Conservation (phyloP, 352 stramenopile genomes). For the Aphanomyces euteiches region DNA sequence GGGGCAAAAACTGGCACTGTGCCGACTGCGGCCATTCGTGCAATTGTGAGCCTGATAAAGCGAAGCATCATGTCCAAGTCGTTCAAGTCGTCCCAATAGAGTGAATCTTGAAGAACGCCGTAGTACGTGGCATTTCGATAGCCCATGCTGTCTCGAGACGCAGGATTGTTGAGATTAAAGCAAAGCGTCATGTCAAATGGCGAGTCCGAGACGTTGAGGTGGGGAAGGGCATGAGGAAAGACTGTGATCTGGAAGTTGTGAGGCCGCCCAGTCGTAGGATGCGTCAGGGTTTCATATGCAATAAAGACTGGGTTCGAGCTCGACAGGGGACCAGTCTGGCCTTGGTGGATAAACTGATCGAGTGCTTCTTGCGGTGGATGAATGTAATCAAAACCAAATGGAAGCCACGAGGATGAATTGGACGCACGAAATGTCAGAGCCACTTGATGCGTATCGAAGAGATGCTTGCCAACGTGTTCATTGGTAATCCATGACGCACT, state of each 20-base stretch:
- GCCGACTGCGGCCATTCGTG: not conserved
- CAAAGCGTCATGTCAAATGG: conserved; percentile 42
- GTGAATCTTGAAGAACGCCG: not conserved
- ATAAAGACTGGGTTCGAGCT: conserved; percentile 53
- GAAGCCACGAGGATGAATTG: conserved; percentile 35
- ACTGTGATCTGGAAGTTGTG: conserved; percentile 67
- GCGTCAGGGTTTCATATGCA: conserved; percentile 47
- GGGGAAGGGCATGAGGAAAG: conserved; percentile 43
- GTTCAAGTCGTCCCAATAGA: conserved; percentile 19
- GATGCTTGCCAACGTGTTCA: conserved; percentile 47
- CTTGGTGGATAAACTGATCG: conserved; percentile 51
- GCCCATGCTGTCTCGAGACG: conserved; percentile 40
- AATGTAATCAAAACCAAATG: conserved; percentile 35
- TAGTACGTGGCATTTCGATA: conserved; percentile 34
- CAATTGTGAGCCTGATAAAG: conserved; percentile 17
- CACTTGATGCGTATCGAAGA: conserved; percentile 57
- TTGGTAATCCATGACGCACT: conserved; percentile 41
- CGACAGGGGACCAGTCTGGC: conserved; percentile 40
- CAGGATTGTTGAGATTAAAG: conserved; percentile 65
- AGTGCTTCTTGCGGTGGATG: conserved; percentile 38
- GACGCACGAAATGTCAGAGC: conserved; percentile 51
- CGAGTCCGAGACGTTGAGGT: conserved; percentile 32
- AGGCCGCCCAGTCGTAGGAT: conserved; percentile 42
- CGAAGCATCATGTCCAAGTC: conserved; percentile 23
- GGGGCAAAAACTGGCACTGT: conserved; percentile 20